Evolutionary conservation across 805 yeast species (phyloP), one percentile per base, ranked within the genome.

Genomic region (Yamadazyma endophytica): DNA sequence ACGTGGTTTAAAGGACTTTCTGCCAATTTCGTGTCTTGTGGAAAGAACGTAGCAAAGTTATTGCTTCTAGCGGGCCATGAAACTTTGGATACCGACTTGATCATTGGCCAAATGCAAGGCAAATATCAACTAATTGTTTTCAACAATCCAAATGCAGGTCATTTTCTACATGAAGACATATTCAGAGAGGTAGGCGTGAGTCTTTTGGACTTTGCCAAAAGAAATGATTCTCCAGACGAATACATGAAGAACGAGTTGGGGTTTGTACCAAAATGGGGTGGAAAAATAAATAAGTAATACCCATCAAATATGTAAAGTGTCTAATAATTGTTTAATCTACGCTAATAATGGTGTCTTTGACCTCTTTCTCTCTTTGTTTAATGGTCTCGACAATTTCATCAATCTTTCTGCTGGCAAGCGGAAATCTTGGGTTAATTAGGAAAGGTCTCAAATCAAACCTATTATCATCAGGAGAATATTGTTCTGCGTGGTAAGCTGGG

Each of bases 51-150:
- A 6, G 78, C 89, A 1, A 83, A 87, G 47, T 46, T 92, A 32
- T 68, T 92, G 24, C 68, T 92, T 1, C 58, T 94, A 11, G 94
- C 97, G 0, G 95, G 95, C 3, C 82, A 89, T 31, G 97, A 92
- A 43, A 77, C 83, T 13, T 66, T 94, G 18, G 98, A 92, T 57
- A 87, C 82, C 41, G 74, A 74, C 22, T 64, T 92, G 28, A 87
- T 89, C 56, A 79, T 92, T 31, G 99, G 97, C 1, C 98, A 94
- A 57, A 92, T 92, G 98, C 97, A 89, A 58, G 99, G 99, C 2
- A 81, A 79, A 52, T 92, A 82, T 55, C 99, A 94, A 58, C 68
- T 92, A 24, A 78, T 85, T 9, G 92, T 88, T 4, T 81, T 87
- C 52, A 58, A 58, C 40, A 67, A 52, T 21, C 40, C 50, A 5